phyloP scores from a whole-genome alignment of 768 basidiomycete species.

The Saitozyma podzolica region DNA sequence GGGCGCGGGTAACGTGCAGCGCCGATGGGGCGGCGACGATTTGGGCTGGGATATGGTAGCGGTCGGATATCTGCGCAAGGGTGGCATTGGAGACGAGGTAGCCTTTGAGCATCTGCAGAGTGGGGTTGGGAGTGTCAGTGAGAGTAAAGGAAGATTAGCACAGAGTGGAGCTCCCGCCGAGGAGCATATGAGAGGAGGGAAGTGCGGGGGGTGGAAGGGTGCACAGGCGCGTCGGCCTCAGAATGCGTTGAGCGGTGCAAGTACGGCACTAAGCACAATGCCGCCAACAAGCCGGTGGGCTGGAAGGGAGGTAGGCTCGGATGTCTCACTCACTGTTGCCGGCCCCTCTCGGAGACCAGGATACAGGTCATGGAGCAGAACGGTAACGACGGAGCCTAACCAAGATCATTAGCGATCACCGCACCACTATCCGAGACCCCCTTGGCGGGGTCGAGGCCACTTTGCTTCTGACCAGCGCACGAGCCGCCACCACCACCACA shows the following conservation, averaged over 20 bases:
- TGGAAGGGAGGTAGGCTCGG: neutral
- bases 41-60: conserved; percentile 25
- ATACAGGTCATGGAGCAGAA: conserved; percentile 34
- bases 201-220: too few species aligned
- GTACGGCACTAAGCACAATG: too few species aligned
- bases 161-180: too few species aligned
- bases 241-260: too few species aligned
- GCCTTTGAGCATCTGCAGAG: conserved; percentile 28
- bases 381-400: conserved; percentile 24
- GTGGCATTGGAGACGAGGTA: conserved; percentile 28
- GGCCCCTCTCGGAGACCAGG: conserved; percentile 32
- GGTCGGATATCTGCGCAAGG: conserved; percentile 29
- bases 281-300: neutral
- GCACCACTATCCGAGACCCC: neutral
- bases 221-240: too few species aligned
- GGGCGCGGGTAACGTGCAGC: conserved; percentile 2
- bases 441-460: neutral
- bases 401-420: neutral
- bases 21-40: conserved; percentile 16
- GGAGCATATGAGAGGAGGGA: too few species aligned
- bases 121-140: neutral
- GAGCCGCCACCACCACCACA: neutral
- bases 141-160: too few species aligned
- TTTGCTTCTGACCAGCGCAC: too few species aligned
- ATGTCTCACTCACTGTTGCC: conserved; percentile 24